Conservation (phyloP, 2,329 filamentous ascomycete species). For the Xylaria sp. region DNA sequence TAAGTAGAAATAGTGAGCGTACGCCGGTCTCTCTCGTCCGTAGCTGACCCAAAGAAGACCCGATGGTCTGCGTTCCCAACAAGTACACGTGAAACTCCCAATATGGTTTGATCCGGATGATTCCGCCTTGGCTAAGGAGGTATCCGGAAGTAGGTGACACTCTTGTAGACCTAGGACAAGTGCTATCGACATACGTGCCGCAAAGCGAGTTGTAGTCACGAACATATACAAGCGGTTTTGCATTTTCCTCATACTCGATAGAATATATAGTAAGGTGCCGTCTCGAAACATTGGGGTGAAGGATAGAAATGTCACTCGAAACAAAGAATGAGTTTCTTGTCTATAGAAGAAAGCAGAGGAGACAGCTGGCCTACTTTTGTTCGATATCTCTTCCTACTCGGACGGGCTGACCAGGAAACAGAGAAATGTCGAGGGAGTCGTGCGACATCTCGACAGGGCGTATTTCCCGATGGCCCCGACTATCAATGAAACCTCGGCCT, state of each 20-base stretch:
- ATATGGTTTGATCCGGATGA: conserved; percentile 55
- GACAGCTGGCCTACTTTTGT: conserved; percentile 37
- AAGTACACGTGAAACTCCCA: conserved; percentile 54
- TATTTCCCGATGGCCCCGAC: neutral
- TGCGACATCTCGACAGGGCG: neutral
- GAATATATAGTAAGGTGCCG: conserved; percentile 68
- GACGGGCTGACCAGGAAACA: conserved; percentile 35
- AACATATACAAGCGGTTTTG: conserved; percentile 61
- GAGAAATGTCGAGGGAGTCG: conserved; percentile 34
- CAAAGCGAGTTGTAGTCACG: conserved; percentile 66
- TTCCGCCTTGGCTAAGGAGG: conserved; percentile 63
- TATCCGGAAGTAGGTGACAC: conserved; percentile 55
- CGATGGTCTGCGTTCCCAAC: conserved; percentile 20
- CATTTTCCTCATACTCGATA: conserved; percentile 59
- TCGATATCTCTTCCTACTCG: conserved; percentile 38
- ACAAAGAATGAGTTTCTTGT: conserved; percentile 5
- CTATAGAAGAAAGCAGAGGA: neutral
- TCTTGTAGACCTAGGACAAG: conserved; percentile 56
- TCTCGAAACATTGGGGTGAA: conserved; percentile 59
- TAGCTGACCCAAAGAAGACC: conserved; percentile 38
- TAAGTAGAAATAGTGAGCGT: conserved; percentile 27
- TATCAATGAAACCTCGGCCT: conserved; percentile 28
- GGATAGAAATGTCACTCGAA: conserved; percentile 55
- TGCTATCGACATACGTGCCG: conserved; percentile 64
- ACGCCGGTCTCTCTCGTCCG: conserved; percentile 54